Conservation (phyloP, 2,329 filamentous ascomycete species). For the Aspergillus alliaceus region DNA sequence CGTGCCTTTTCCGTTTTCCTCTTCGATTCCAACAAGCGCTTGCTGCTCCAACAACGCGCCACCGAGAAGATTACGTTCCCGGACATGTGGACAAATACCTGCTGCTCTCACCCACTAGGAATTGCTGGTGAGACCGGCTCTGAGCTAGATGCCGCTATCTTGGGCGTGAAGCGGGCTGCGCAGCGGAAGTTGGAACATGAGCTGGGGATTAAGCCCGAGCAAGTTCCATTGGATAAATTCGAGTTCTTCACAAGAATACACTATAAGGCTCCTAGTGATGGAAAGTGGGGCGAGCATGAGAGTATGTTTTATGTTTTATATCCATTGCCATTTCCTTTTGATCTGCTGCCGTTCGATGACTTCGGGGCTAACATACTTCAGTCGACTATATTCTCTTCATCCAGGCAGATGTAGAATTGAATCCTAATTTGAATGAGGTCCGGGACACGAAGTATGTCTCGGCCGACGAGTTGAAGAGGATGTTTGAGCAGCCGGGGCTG, state of each 20-base stretch:
- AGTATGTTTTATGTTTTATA: constrained; percentile 58
- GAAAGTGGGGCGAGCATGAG: constrained; percentile 98
- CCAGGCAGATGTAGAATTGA: constrained; percentile 78
- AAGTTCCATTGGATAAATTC: constrained; percentile 90
- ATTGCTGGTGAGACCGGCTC: constrained; percentile 88
- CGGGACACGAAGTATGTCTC: constrained; percentile 81
- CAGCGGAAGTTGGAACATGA: constrained; percentile 94
- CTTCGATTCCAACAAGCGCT: constrained; percentile 88
- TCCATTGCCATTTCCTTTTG: constrained; percentile 1
- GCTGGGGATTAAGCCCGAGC: constrained; percentile 82
- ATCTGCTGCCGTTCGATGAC: neutral
- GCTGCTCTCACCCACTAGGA: constrained; percentile 94
- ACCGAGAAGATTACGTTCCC: constrained; percentile 98
- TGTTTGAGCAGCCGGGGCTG: constrained; percentile 77
- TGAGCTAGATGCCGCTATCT: constrained; percentile 74
- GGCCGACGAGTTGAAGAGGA: constrained; percentile 75
- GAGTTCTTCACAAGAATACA: constrained; percentile 94
- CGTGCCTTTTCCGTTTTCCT: constrained; percentile 97
- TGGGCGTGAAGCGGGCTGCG: constrained; percentile 87
- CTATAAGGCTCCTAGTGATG: constrained; percentile 95
- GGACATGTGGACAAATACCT: constrained; percentile 99
- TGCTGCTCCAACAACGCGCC: constrained; percentile 93
- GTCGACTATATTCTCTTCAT: constrained; percentile 99
- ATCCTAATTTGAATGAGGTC: constrained; percentile 85
- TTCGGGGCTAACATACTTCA: constrained; percentile 41